Percentiles rank a stretch among this genome's conserved stretches.
Conservation (phyloP, 805 yeast species). For the Sugiyamaella valdiviana region DNA sequence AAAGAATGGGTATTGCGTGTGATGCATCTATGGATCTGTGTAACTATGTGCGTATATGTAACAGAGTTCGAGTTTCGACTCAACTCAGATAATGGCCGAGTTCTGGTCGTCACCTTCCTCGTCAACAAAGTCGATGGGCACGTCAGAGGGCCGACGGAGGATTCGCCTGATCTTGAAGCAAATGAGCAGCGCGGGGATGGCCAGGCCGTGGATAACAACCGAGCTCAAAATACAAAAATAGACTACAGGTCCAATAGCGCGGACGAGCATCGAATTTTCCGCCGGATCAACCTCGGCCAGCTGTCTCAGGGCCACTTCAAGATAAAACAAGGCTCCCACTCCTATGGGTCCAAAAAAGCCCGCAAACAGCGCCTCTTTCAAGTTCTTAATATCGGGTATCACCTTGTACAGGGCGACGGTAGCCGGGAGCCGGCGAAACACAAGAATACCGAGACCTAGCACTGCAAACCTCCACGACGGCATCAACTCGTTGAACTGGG, state of each 20-base stretch:
- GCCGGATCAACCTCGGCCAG: slow-evolving; percentile 27
- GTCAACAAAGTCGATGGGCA: neutral
- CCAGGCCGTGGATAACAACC: slow-evolving; percentile 64
- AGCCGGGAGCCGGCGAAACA: slow-evolving; percentile 34
- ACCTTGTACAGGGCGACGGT: slow-evolving; percentile 45
- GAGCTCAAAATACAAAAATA: slow-evolving; percentile 66
- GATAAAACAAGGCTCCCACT: slow-evolving; percentile 58
- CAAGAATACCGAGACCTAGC: slow-evolving; percentile 28
- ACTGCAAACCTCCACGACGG: slow-evolving; percentile 33
- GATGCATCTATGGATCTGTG: no score
- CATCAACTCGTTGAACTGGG: slow-evolving; percentile 41
- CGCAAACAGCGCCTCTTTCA: slow-evolving; percentile 64
- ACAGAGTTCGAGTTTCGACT: no score
- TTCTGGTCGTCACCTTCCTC: neutral
- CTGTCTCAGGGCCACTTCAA: slow-evolving; percentile 38
- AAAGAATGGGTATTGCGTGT: no score
- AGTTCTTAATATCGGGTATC: slow-evolving; percentile 54
- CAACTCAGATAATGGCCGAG: neutral
- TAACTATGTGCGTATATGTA: no score
- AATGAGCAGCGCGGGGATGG: slow-evolving; percentile 18
- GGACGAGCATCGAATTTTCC: slow-evolving; percentile 37
- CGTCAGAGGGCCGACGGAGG: neutral
- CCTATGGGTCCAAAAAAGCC: slow-evolving; percentile 80
- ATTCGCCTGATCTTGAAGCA: neutral
- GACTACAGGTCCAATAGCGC: slow-evolving; percentile 59